Evolutionary conservation across 2,329 filamentous ascomycete genomes (phyloP).

Genomic region (Fusarium nelsonii): DNA sequence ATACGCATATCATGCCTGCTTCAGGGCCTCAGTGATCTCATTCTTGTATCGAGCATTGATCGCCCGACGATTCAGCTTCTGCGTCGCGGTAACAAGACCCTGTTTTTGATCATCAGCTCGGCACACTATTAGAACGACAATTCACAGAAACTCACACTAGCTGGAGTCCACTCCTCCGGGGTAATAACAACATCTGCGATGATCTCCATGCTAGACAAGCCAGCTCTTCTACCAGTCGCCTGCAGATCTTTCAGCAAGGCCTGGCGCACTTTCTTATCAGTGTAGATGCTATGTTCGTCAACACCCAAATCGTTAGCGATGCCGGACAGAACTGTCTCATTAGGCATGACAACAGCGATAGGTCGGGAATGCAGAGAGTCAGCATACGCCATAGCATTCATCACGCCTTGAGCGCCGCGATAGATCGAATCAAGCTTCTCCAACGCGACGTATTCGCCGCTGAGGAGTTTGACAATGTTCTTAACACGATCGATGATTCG

Average conservation of each 20-base stretch:
- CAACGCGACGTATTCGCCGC: slow-evolving; percentile 97
- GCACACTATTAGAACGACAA: accelerated
- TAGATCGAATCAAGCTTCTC: slow-evolving; percentile 96
- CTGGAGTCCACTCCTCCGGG: slow-evolving; percentile 88
- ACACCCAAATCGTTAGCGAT: slow-evolving; percentile 72
- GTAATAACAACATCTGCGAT: slow-evolving; percentile 80
- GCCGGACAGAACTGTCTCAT: slow-evolving; percentile 70
- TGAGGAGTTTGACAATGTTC: slow-evolving; percentile 94
- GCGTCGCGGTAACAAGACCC: slow-evolving; percentile 70
- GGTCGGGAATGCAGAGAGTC: slow-evolving; percentile 79
- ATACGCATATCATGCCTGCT: not conserved
- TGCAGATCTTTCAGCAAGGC: slow-evolving; percentile 75
- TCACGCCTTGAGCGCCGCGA: slow-evolving; percentile 78
- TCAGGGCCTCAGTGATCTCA: slow-evolving; percentile 55
- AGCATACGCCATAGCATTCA: slow-evolving; percentile 89
- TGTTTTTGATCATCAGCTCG: slow-evolving; percentile 39
- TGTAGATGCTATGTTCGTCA: slow-evolving; percentile 74
- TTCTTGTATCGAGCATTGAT: slow-evolving; percentile 62
- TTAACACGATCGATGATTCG: slow-evolving; percentile 95
- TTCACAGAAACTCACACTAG: slow-evolving; percentile 71
- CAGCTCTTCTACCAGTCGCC: slow-evolving; percentile 71
- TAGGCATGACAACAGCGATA: slow-evolving; percentile 80
- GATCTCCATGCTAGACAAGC: slow-evolving; percentile 78
- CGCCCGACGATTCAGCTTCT: slow-evolving; percentile 67
- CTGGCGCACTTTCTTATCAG: slow-evolving; percentile 71